Base-by-base conservation (phyloP, 1,139 yeast genomes). In the Scheffersomyces cryptocercus region DNA sequence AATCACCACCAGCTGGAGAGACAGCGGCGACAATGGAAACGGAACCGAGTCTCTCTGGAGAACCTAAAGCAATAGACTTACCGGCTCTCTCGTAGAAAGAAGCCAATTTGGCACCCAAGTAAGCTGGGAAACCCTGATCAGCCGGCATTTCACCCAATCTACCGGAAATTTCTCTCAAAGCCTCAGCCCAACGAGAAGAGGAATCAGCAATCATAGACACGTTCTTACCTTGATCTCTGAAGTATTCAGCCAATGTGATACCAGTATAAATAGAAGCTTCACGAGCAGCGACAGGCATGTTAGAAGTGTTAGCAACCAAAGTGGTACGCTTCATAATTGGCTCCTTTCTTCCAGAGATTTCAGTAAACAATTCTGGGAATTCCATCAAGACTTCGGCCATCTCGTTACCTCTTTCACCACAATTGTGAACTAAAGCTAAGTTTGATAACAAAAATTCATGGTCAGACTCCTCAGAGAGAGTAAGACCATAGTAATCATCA, bases 91-190 rank as follows among this genome's bases (percentile, higher is more conserved):
- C 99, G 70, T 93, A 93, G 82, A 93, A 93, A 45, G 98, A 93
- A 45, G 99, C 98, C 63, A 93, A 81, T 69, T 93, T 93, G 44
- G 99, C 97, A 75, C 99, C 99, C 68, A 93, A 81, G 68, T 95
- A 93, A 46, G 99, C 99, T 52, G 99, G 99, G 95, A 91, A 93
- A 80, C 99, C 99, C 78, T 95, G 99, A 75, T 93, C 99, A 50
- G 99, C 99, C 66, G 99, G 99, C 99, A 93, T 93, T 78, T 95
- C 99, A 72, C 99, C 99, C 69, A 93, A 79, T 81, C 99, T 95
- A 82, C 99, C 99, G 43, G 98, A 91, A 68, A 93, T 85, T 81
- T 93, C 99, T 85, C 99, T 90, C 67, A 93, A 81, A 48, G 99
- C 99, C 76, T 93, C 99, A 39, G 99, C 99, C 99, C 99, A 93